Conservation (phyloP, 1,284 basidiomycete species). For the Trametes hirsuta region DNA sequence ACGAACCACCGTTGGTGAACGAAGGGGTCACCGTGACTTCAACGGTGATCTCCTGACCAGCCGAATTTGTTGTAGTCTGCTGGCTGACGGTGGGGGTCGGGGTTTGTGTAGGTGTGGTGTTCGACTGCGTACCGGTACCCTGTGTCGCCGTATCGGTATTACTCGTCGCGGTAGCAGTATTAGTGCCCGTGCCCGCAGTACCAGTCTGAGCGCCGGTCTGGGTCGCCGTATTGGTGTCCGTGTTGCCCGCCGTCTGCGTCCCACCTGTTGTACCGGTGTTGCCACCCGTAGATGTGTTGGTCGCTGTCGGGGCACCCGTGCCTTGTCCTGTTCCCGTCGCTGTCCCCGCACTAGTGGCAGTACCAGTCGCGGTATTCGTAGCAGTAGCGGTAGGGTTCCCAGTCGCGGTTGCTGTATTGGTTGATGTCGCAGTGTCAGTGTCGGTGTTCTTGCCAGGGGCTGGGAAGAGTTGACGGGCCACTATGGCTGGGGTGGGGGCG, state of each 20-base stretch:
- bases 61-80: slow-evolving; percentile 25
- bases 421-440: background rate
- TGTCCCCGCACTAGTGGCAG: background rate
- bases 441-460: background rate
- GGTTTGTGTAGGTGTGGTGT: slow-evolving; percentile 24
- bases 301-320: background rate
- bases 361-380: background rate
- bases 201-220: background rate
- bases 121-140: slow-evolving; percentile 20
- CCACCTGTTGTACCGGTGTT: background rate
- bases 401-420: background rate
- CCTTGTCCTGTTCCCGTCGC: background rate
- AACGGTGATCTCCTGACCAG: slow-evolving; percentile 30
- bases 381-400: background rate
- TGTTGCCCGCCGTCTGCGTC: background rate
- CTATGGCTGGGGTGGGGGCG: background rate
- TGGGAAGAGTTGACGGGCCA: slow-evolving; percentile 12
- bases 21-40: slow-evolving; percentile 20
- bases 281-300: background rate
- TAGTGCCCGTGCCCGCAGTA: background rate
- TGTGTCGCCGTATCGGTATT: background rate
- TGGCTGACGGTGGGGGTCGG: slow-evolving; percentile 21
- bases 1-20: background rate
- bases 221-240: background rate
- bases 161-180: background rate